Evolutionary conservation across 805 yeast species (phyloP).

Genomic region (Candida germanica): DNA sequence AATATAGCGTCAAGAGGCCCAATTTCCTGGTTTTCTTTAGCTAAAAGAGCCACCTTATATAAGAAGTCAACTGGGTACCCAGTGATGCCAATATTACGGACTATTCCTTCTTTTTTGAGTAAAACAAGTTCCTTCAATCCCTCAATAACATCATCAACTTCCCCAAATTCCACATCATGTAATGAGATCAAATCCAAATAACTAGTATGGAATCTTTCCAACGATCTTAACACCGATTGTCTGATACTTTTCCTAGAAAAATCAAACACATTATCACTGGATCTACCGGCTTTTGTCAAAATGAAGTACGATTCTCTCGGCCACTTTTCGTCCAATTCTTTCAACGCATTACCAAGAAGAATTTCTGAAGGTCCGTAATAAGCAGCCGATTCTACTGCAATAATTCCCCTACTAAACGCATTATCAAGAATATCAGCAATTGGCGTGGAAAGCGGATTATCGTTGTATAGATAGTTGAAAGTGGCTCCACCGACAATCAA

Average conservation of each 20-base stretch:
- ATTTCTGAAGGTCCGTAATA: conserved; percentile 88
- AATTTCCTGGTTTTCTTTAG: conserved; percentile 37
- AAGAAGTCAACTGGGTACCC: conserved; percentile 83
- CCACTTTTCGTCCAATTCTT: conserved; percentile 19
- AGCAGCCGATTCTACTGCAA: conserved; percentile 88
- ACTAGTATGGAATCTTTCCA: conserved; percentile 58
- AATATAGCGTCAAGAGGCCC: conserved; percentile 72
- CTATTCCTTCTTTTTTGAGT: conserved; percentile 61
- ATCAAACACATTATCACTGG: conserved; percentile 67
- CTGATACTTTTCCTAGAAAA: conserved; percentile 62
- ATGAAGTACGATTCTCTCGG: conserved; percentile 65
- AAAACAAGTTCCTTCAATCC: conserved; percentile 61
- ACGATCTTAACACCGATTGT: conserved; percentile 62
- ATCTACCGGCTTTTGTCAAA: conserved; percentile 85
- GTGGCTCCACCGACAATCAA: conserved; percentile 86
- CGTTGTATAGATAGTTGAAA: conserved; percentile 76
- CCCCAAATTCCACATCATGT: conserved; percentile 86
- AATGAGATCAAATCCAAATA: conserved; percentile 81
- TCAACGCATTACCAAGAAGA: conserved; percentile 65
- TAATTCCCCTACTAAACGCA: conserved; percentile 67
- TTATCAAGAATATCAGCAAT: conserved; percentile 51
- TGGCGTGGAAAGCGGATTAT: conserved; percentile 60
- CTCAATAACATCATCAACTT: conserved; percentile 48
- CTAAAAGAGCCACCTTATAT: conserved; percentile 45
- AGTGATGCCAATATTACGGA: conserved; percentile 69